phyloP scores from a whole-genome alignment of 768 basidiomycete genomes.

The Lentinula guzmanii region DNA sequence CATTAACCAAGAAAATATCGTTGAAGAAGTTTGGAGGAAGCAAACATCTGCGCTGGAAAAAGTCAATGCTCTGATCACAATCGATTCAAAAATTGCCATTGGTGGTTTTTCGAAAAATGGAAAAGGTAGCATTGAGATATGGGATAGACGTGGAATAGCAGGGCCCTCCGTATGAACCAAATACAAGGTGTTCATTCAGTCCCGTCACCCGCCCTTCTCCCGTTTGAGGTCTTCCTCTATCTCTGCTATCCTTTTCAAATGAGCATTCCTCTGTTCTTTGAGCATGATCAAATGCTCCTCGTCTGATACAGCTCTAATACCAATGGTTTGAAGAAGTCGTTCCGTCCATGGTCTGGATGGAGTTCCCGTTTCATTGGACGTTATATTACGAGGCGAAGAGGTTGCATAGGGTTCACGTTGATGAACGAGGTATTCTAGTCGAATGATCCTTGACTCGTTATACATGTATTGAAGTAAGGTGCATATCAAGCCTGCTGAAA shows the following conservation, averaged over 20 bases:
- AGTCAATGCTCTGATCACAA: constrained; percentile 56
- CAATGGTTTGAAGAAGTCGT: constrained; percentile 37
- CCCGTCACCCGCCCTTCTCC: constrained; percentile 14
- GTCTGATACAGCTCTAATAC: constrained; percentile 56
- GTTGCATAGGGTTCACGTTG: constrained; percentile 9
- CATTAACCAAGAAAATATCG: constrained; percentile 27
- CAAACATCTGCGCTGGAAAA: constrained; percentile 43
- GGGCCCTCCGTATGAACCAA: background rate
- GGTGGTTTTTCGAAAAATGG: constrained; percentile 57
- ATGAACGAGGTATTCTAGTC: constrained; percentile 51
- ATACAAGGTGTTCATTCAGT: background rate
- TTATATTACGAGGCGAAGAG: background rate
- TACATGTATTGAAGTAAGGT: constrained; percentile 58
- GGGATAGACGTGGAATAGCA: constrained; percentile 25
- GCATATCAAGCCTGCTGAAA: constrained; percentile 55
- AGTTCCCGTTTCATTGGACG: background rate
- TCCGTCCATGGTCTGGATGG: constrained; percentile 23
- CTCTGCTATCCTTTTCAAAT: constrained; percentile 52
- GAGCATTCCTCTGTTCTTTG: constrained; percentile 46
- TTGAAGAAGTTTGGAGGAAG: constrained; percentile 42
- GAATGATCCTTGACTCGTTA: constrained; percentile 60
- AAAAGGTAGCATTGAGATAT: constrained; percentile 61
- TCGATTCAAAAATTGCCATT: constrained; percentile 43
- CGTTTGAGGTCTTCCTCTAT: constrained; percentile 40
- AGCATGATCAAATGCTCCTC: constrained; percentile 65